phyloP scores from a whole-genome alignment of 106 monocot species.

The Dendrobium catenatum region DNA sequence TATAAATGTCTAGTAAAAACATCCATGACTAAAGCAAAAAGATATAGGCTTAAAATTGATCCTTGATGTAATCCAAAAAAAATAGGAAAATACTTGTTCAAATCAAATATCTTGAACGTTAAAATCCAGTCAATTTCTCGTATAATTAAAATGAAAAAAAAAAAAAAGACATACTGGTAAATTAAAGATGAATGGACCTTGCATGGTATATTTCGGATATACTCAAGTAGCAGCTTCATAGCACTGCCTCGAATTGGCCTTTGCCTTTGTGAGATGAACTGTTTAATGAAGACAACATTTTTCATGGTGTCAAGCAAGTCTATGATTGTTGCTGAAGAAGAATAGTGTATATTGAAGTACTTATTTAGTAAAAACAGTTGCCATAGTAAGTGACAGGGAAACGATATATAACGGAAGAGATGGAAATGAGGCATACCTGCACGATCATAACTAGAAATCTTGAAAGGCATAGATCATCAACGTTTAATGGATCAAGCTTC shows the following conservation, averaged over 20 bases:
- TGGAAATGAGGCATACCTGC: slow-evolving; percentile 43
- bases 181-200: slow-evolving; percentile 50
- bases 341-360: not conserved
- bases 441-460: slow-evolving; percentile 58
- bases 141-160: not conserved
- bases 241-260: slow-evolving; percentile 74
- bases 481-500: slow-evolving; percentile 58
- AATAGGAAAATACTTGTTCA: no score
- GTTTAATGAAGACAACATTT: slow-evolving; percentile 16
- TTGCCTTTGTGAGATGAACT: slow-evolving; percentile 93
- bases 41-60: no score
- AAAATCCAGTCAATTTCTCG: not conserved
- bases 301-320: not conserved
- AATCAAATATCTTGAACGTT: not conserved
- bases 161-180: not conserved
- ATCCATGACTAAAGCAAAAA: no score
- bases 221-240: slow-evolving; percentile 50
- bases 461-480: slow-evolving; percentile 66
- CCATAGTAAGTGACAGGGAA: not conserved
- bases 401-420: not conserved
- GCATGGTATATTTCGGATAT: slow-evolving; percentile 75
- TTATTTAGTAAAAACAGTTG: not conserved
- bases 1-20: no score
- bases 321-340: not conserved
- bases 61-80: no score